Evolutionary conservation across 2,329 filamentous ascomycete genomes (phyloP).

Genomic region (Neonectria ditissima): DNA sequence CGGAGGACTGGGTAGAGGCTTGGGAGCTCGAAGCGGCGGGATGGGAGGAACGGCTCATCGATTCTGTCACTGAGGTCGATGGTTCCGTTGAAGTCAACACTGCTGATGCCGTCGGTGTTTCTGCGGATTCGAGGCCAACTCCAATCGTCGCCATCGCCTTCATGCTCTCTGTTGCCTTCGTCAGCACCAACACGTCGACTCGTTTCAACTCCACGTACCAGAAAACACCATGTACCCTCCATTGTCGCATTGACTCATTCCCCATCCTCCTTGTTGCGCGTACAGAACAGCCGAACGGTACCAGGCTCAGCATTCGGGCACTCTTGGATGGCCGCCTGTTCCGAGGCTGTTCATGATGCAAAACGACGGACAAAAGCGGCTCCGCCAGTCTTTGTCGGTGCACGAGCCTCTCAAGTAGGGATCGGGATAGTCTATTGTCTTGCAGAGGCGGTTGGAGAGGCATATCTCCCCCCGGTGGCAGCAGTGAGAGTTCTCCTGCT

Average conservation of each 20-base stretch:
- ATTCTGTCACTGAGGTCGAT: neutral
- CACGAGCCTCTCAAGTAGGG: neutral
- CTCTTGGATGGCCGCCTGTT: neutral
- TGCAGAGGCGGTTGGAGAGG: neutral
- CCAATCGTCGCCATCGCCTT: neutral
- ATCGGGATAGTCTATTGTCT: neutral
- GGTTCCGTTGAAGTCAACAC: neutral
- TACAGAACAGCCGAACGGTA: neutral
- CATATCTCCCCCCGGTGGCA: neutral
- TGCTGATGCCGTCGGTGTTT: neutral
- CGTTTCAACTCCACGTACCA: neutral
- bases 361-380: neutral
- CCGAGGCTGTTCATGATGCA: neutral
- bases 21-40: neutral
- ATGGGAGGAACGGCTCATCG: neutral
- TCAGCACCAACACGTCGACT: neutral
- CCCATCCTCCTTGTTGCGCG: neutral
- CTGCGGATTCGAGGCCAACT: neutral
- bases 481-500: neutral
- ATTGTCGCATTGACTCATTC: neutral
- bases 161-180: neutral
- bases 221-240: neutral
- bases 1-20: neutral
- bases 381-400: neutral
- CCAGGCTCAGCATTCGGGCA: neutral